phyloP scores from a whole-genome alignment of 2,329 filamentous ascomycete species.

The Ophiostoma montium region DNA sequence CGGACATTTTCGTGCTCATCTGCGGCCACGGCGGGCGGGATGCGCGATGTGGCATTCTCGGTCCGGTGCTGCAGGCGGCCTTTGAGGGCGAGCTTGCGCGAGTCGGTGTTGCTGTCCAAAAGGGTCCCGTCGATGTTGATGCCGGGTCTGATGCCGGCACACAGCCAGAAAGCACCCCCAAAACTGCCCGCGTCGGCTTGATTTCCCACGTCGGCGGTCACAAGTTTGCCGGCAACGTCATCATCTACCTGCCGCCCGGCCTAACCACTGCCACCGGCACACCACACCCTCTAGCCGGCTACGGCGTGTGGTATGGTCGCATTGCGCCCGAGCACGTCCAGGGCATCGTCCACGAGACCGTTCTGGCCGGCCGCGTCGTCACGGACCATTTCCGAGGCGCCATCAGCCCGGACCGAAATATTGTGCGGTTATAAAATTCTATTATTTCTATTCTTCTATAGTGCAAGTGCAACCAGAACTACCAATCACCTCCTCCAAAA shows the following conservation, averaged over 20 bases:
- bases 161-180: too few species aligned
- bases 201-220: conserved; percentile 76
- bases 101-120: conserved; percentile 34
- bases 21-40: conserved; percentile 82
- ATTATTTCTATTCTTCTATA: too few species aligned
- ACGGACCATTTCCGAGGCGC: conserved; percentile 59
- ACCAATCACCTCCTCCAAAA: conserved; percentile 39
- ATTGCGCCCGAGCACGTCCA: conserved; percentile 64
- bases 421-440: conserved; percentile 23
- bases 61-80: conserved; percentile 55
- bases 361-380: conserved; percentile 52
- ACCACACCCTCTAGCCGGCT: conserved; percentile 49
- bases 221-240: conserved; percentile 75
- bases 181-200: conserved; percentile 45
- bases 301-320: conserved; percentile 70
- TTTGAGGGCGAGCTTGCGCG: conserved; percentile 48
- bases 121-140: conserved; percentile 29
- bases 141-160: neutral
- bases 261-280: conserved; percentile 25
- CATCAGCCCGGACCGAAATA: conserved; percentile 40
- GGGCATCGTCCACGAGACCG: conserved; percentile 58
- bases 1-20: conserved; percentile 64
- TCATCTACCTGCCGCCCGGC: conserved; percentile 58
- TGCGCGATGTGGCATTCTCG: conserved; percentile 65
- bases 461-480: too few species aligned